phyloP scores from a whole-genome alignment of 345 rosid species.

The Eucalyptus globulus region DNA sequence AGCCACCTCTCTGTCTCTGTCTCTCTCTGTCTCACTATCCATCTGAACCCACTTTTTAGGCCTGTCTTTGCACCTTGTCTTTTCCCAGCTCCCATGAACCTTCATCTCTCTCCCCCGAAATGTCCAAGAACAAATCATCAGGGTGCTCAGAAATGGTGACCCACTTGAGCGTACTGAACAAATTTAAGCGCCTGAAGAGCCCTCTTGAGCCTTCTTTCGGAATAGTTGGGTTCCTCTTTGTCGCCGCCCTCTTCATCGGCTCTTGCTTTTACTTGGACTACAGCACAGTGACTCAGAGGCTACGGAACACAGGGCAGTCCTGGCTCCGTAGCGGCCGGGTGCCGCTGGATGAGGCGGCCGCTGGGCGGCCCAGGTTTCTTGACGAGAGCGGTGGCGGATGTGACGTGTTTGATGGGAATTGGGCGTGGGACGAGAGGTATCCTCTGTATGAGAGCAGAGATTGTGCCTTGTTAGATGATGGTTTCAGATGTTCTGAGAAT shows the following conservation, averaged over 20 bases:
- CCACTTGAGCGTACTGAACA: conserved; percentile 19
- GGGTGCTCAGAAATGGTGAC: conserved; percentile 1
- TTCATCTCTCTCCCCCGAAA: not conserved
- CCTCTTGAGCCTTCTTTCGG: conserved; percentile 36
- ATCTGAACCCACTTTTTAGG: not conserved
- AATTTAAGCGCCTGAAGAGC: conserved; percentile 20
- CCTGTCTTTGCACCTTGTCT: not conserved
- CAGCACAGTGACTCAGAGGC: conserved; percentile 3
- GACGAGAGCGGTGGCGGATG: conserved; percentile 39
- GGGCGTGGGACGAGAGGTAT: conserved; percentile 62
- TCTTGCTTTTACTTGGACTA: conserved; percentile 38
- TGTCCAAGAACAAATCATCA: not conserved
- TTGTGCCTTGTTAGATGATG: conserved; percentile 37
- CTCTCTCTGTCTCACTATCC: not conserved
- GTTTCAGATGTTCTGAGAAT: conserved; percentile 60
- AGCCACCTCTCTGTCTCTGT: not conserved
- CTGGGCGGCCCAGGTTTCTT: conserved; percentile 30
- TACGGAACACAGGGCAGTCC: conserved; percentile 7
- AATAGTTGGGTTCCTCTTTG: conserved; percentile 30
- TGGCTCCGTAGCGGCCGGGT: not conserved
- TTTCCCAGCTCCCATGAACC: not conserved
- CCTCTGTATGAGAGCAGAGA: conserved; percentile 50
- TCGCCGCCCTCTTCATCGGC: conserved; percentile 20
- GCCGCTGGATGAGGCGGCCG: not conserved
- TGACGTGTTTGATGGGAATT: conserved; percentile 55